Conservation (phyloP, 208 protist genomes). For the Leishmania lainsoni region DNA sequence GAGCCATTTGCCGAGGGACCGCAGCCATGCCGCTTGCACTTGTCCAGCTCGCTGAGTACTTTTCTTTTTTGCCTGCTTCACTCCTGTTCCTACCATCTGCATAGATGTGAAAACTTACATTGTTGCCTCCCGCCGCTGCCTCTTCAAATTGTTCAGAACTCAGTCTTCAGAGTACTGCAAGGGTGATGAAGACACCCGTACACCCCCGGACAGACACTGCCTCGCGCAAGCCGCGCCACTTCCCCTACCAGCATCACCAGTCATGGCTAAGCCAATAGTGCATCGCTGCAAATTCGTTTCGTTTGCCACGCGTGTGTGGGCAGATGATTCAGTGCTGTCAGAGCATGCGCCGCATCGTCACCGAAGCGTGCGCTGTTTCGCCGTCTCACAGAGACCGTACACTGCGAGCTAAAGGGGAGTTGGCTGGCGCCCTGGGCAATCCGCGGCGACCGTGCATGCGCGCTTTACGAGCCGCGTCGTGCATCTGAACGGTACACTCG, state of each 20-base stretch:
- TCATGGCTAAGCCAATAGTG: not conserved
- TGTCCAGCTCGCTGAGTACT: not conserved
- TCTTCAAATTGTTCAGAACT: not conserved
- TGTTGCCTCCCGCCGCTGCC: not conserved
- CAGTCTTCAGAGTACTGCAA: not conserved
- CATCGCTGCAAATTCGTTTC: not conserved
- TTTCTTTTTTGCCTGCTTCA: not conserved
- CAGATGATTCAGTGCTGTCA: too few species aligned
- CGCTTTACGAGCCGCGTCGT: constrained; percentile 11
- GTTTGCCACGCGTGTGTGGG: not conserved
- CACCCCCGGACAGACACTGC: not conserved
- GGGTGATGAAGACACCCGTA: not conserved
- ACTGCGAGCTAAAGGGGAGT: constrained; percentile 3
- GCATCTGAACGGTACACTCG: not conserved
- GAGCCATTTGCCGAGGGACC: too few species aligned
- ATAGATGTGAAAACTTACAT: not conserved
- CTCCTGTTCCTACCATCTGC: not conserved
- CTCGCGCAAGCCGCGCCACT: not conserved
- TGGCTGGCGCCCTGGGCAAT: not conserved
- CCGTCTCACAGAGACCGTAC: constrained; percentile 5
- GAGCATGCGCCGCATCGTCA: not conserved
- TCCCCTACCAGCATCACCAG: not conserved
- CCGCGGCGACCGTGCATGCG: constrained; percentile 6
- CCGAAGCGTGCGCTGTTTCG: not conserved
- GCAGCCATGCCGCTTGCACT: not conserved